Conservation (phyloP, 768 basidiomycete species). For the Phaeolepiota aurea region DNA sequence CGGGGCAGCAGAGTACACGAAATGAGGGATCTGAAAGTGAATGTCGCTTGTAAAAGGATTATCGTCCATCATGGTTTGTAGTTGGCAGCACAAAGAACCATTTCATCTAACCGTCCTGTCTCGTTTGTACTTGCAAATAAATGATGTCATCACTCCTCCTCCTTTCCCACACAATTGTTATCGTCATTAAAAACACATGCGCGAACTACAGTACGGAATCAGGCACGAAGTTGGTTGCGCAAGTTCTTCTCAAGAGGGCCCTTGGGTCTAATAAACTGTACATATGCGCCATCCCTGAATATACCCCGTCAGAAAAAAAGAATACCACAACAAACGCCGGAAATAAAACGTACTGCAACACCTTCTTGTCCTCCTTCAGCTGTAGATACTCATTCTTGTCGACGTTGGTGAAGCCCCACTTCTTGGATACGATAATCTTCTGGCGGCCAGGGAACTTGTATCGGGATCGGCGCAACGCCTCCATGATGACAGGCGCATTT, state of each 20-base stretch:
- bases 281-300: slow-evolving; percentile 85
- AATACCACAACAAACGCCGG: slow-evolving; percentile 4
- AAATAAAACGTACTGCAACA: slow-evolving; percentile 76
- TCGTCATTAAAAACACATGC: neutral
- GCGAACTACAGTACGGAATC: neutral
- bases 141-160: neutral
- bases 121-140: too few relatives aligned
- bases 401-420: slow-evolving; percentile 99
- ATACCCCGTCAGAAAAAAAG: slow-evolving; percentile 1
- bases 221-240: slow-evolving; percentile 69
- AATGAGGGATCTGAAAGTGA: too few relatives aligned
- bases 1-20: slow-evolving; percentile 50
- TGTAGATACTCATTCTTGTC: slow-evolving; percentile 81
- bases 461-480: slow-evolving; percentile 93
- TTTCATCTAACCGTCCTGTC: too few relatives aligned
- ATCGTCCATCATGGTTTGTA: too few relatives aligned
- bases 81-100: too few relatives aligned
- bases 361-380: slow-evolving; percentile 86
- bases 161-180: neutral
- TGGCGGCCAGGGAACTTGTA: slow-evolving; percentile 99
- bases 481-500: slow-evolving; percentile 84
- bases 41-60: too few relatives aligned
- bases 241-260: slow-evolving; percentile 83
- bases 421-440: slow-evolving; percentile 95
- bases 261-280: slow-evolving; percentile 87